Evolutionary conservation across 2,329 filamentous ascomycete species (phyloP).

Genomic region (Diaporthe destruens): DNA sequence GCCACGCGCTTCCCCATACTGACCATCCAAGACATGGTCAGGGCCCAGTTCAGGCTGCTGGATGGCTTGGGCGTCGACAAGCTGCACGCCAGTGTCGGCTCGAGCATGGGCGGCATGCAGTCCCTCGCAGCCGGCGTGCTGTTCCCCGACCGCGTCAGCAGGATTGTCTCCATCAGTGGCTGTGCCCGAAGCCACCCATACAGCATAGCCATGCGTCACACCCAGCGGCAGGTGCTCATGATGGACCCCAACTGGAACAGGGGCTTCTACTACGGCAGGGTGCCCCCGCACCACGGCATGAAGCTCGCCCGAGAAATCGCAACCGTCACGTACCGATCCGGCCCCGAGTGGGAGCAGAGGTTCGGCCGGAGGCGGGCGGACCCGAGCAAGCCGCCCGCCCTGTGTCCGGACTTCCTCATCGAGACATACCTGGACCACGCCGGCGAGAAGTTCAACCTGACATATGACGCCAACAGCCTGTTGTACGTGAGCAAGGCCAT

Average conservation of each 20-base stretch:
- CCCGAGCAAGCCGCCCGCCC: conserved; percentile 83
- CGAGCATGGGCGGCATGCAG: conserved; percentile 99
- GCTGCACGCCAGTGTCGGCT: conserved; percentile 92
- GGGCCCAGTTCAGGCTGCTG: conserved; percentile 91
- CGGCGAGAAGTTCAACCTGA: conserved; percentile 97
- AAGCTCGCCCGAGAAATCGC: conserved; percentile 98
- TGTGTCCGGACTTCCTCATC: conserved; percentile 98
- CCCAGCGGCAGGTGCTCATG: conserved; percentile 97
- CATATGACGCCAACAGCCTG: conserved; percentile 95
- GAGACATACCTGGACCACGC: conserved; percentile 99
- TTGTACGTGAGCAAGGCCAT: conserved; percentile 98
- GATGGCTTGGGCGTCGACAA: conserved; percentile 81
- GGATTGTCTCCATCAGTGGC: conserved; percentile 89
- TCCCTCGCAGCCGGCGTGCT: conserved; percentile 88
- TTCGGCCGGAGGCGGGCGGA: conserved; percentile 92
- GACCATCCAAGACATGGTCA: conserved; percentile 97
- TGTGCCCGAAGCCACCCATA: conserved; percentile 97
- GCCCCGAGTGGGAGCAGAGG: conserved; percentile 96
- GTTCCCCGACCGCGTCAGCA: conserved; percentile 84
- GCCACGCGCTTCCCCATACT: conserved; percentile 95
- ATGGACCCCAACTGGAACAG: conserved; percentile 98
- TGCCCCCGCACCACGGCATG: conserved; percentile 96
- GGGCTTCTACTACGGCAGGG: conserved; percentile 89
- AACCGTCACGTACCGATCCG: conserved; percentile 95
- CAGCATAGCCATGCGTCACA: conserved; percentile 98